phyloP scores from a whole-genome alignment of 2,329 filamentous ascomycete species.

The Didymella segeticola region DNA sequence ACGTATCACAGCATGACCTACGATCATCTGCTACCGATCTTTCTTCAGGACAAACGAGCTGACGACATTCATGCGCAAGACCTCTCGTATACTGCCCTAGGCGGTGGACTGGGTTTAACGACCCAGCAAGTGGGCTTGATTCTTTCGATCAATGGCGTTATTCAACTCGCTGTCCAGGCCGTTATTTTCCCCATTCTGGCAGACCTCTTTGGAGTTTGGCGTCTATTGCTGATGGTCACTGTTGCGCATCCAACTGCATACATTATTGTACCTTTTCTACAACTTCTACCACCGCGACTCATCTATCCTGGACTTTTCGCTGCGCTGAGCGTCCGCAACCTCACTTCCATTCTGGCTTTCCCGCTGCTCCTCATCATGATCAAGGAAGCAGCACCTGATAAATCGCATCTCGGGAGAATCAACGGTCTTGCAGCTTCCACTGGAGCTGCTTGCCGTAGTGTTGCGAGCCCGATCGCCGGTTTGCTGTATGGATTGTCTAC shows the following conservation, averaged over 20 bases:
- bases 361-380: constrained; percentile 74
- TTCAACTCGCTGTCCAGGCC: constrained; percentile 76
- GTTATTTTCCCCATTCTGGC: constrained; percentile 72
- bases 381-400: constrained; percentile 72
- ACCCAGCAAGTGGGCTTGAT: constrained; percentile 72
- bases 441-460: constrained; percentile 73
- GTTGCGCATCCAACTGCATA: constrained; percentile 72
- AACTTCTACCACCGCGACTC: constrained; percentile 61
- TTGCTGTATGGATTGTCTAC: constrained; percentile 69
- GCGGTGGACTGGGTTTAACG: constrained; percentile 70
- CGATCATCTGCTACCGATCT: constrained; percentile 90
- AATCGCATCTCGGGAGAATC: constrained; percentile 70
- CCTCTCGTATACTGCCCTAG: constrained; percentile 43
- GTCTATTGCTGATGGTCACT: constrained; percentile 69
- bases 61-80: constrained; percentile 40
- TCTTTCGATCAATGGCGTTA: constrained; percentile 72
- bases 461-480: constrained; percentile 72
- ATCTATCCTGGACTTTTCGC: constrained; percentile 69
- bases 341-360: constrained; percentile 72
- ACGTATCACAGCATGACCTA: constrained; percentile 96
- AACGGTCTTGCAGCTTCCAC: constrained; percentile 76
- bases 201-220: constrained; percentile 70
- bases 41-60: constrained; percentile 78
- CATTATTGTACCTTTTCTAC: constrained; percentile 72
- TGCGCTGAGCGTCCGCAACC: constrained; percentile 70